Conservation (phyloP, 1,284 basidiomycete genomes). For the Wallemia mellicola region DNA sequence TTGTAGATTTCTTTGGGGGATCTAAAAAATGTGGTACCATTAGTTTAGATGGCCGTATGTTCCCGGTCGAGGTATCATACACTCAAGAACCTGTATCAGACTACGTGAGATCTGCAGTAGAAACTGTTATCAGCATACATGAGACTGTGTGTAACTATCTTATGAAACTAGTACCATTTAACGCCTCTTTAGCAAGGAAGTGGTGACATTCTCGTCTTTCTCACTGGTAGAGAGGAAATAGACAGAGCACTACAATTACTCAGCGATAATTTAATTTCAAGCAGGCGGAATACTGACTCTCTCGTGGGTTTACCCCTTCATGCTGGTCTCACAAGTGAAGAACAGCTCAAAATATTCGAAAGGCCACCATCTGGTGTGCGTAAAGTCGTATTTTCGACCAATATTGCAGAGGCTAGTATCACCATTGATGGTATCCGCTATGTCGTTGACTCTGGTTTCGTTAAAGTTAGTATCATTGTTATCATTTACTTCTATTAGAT, state of each 20-base stretch:
- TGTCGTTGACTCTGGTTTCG: conserved; percentile 80
- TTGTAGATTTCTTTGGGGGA: conserved; percentile 34
- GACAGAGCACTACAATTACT: conserved; percentile 43
- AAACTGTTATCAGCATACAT: conserved; percentile 16
- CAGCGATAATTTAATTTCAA: conserved; percentile 30
- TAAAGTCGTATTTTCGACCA: conserved; percentile 76
- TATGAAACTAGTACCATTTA: conserved; percentile 8
- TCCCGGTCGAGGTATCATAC: conserved; percentile 17
- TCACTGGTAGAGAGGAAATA: conserved; percentile 92
- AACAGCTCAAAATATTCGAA: conserved; percentile 49
- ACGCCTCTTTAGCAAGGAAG: too few species aligned
- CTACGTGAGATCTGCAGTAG: conserved; percentile 14
- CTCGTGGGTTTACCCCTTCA: conserved; percentile 40
- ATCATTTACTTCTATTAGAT: too few species aligned
- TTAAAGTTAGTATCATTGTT: conserved; percentile 44
- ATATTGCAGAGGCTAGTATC: conserved; percentile 93
- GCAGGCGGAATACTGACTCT: conserved; percentile 11
- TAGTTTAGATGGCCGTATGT: conserved; percentile 14
- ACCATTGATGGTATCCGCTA: conserved; percentile 88
- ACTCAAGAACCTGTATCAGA: conserved; percentile 13
- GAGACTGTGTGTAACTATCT: conserved; percentile 24
- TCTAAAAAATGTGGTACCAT: conserved; percentile 8
- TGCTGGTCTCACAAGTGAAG: conserved; percentile 44
- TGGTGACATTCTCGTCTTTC: conserved; percentile 77
- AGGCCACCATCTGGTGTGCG: conserved; percentile 37